Evolutionary conservation across 2,329 filamentous ascomycete genomes (phyloP), one percentile per base, ranked within the genome.

Genomic region (Seiridium unicorne): DNA sequence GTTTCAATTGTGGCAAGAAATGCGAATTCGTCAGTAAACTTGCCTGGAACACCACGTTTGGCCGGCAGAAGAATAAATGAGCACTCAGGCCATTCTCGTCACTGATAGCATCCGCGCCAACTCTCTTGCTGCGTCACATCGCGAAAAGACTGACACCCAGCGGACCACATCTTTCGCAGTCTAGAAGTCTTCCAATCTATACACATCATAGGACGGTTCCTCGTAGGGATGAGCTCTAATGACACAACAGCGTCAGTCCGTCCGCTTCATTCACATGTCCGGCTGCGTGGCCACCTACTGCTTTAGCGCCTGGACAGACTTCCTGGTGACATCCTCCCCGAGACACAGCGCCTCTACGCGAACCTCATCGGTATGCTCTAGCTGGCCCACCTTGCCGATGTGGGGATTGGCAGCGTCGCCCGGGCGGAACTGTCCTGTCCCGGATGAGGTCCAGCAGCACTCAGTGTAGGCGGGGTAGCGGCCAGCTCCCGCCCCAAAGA

Each of bases 371-470:
- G 85, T 78, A 60, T 84, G 71, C 71, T 90, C 86, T 0, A 90
- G 67, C 46, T 76, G 71, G 0, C 87, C 86, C 1, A 79, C 74
- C 8, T 74, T 73, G 0, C 89, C 89, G 62, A 90, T 85, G 66
- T 85, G 75, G 3, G 89, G 89, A 53, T 87, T 87, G 1, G 89
- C 86, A 0, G 76, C 71, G 58, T 79, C 78, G 0, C 84, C 85
- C 0, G 88, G 88, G 0, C 84, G 81, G 71, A 91, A 92, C 68
- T 91, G 88, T 0, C 87, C 87, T 0, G 77, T 84, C 4, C 89
- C 89, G 3, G 73, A 63, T 0, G 75, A 72, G 3, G 76, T 74
- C 76, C 77, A 87, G 70, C 79, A 81, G 69, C 77, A 81, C 65
- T 87, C 82, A 32, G 80, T 83, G 67, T 86, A 86, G 0, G 75